A percentile compares a stretch with the other conserved stretches of the same genome.
Conservation (phyloP, 495 filamentous ascomycete species). For the Lepidopterella palustris region DNA sequence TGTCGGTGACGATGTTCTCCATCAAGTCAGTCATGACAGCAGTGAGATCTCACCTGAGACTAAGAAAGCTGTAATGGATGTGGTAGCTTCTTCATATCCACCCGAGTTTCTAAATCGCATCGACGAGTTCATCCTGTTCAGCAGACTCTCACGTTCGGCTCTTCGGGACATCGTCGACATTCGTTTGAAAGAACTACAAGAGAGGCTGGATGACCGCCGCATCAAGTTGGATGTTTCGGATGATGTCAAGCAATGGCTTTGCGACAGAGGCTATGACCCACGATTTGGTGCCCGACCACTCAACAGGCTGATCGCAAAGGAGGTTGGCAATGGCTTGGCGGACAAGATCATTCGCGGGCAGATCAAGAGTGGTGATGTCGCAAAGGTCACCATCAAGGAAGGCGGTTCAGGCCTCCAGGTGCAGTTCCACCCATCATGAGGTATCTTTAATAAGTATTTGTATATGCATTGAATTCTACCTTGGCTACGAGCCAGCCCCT, state of each 20-base stretch:
- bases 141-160: constrained; percentile 67
- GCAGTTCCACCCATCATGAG: too few relatives aligned
- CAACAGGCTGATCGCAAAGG: constrained; percentile 80
- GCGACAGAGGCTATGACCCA: constrained; percentile 81
- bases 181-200: constrained; percentile 74
- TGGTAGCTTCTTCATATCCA: constrained; percentile 70
- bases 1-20: constrained; percentile 50
- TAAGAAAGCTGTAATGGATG: constrained; percentile 77
- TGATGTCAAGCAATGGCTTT: constrained; percentile 75
- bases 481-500: too few relatives aligned
- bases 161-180: constrained; percentile 93
- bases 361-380: constrained; percentile 65
- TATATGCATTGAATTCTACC: too few relatives aligned
- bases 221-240: constrained; percentile 67
- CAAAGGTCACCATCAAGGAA: constrained; percentile 57
- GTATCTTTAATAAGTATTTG: too few relatives aligned
- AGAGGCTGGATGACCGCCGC: constrained; percentile 75
- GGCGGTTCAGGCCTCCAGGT: constrained; percentile 34
- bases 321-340: constrained; percentile 81
- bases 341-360: constrained; percentile 87
- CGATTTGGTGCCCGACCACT: constrained; percentile 89
- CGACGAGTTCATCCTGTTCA: constrained; percentile 95
- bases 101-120: constrained; percentile 96
- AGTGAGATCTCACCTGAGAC: constrained; percentile 59
- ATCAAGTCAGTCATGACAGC: constrained; percentile 46